These are phyloP conservation scores for Hyphopichia burtonii DNA, from an alignment of 1,139 yeast species.

Conservation along the genomic window DNA sequence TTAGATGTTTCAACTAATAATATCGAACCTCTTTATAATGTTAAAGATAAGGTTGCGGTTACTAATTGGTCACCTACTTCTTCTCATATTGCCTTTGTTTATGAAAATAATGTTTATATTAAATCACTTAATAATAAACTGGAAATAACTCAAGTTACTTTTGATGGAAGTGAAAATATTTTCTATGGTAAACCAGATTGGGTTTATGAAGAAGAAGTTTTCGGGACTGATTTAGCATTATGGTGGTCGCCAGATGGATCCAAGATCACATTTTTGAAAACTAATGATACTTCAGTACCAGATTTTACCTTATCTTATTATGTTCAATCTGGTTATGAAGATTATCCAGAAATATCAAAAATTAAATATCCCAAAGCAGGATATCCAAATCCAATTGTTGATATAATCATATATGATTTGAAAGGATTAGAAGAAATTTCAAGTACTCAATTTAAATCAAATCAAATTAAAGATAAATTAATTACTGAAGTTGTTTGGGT, in stretches of 20 bases:
- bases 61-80: conserved; percentile 80
- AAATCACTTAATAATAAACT: conserved; percentile 16
- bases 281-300: conserved; percentile 55
- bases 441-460: conserved; percentile 21
- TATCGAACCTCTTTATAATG: conserved; percentile 26
- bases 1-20: conserved; percentile 25
- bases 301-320: conserved; percentile 52
- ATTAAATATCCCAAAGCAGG: conserved; percentile 51
- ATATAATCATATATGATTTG: conserved; percentile 36
- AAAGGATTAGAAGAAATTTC: conserved; percentile 4
- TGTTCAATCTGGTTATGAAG: conserved; percentile 45
- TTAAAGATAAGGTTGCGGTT: conserved; percentile 37
- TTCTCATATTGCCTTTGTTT: conserved; percentile 63
- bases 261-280: conserved; percentile 45
- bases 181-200: conserved; percentile 62
- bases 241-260: conserved; percentile 63
- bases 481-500: conserved; percentile 49
- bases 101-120: conserved; percentile 58
- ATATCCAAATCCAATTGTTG: conserved; percentile 41
- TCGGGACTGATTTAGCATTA: conserved; percentile 46
- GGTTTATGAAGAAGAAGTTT: conserved; percentile 65
- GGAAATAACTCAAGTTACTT: conserved; percentile 38
- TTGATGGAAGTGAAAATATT: conserved; percentile 49
- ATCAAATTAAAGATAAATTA: conserved; percentile 26
- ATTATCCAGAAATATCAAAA: conserved; percentile 38